Evolutionary conservation across 495 filamentous ascomycete genomes (phyloP), one percentile per base, ranked within the genome.

Genomic region (Tuber melanosporum): DNA sequence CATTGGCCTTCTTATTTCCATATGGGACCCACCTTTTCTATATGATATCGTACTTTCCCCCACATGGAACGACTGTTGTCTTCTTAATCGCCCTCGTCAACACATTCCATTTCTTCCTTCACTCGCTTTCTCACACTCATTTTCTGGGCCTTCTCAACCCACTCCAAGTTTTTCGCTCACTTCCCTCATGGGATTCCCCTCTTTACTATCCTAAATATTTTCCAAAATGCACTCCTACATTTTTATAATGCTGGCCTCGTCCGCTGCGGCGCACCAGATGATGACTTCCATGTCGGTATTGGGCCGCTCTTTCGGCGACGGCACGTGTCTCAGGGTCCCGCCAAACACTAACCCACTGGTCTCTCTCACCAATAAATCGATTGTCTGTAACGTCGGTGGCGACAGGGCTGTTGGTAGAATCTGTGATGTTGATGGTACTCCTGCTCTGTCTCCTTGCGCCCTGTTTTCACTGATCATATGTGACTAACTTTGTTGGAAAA

Each of bases 251-350:
- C n/a, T 22, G 22, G 74, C 20, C 20, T 72, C 45, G 41, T 47
- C 26, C 57, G 79, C n/a, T 43, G 80, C 9, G 80, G 81, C 15
- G 78, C 92, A 94, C 77, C 92, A 92, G 26, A 82, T 89, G 71
- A 88, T 93, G 79, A 91, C 90, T 9, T 91, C 89, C 36, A 86
- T 94, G 77, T 91, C 87, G 75, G 84, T 94, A 80, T 85, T 91
- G 81, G 89, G 88, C 75, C 86, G 87, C 41, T 85, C 87, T 79
- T 89, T 93, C 80, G 92, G 92, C 71, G 87, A 90, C 81, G 92
- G 89, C 1, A 89, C 87, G 70, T 93, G 91, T 80, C 86, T 94
- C 43, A 88, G 91, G n/a, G 90, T 91, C 87, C 87, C 87, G 71
- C 87, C 85, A 72, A 85, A 88, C 74, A 92, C 87, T 10, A 81